Percentiles rank a stretch among this genome's conserved stretches.
Conservation (phyloP, 2,329 filamentous ascomycete genomes). For the Hansfordia pulvinata region DNA sequence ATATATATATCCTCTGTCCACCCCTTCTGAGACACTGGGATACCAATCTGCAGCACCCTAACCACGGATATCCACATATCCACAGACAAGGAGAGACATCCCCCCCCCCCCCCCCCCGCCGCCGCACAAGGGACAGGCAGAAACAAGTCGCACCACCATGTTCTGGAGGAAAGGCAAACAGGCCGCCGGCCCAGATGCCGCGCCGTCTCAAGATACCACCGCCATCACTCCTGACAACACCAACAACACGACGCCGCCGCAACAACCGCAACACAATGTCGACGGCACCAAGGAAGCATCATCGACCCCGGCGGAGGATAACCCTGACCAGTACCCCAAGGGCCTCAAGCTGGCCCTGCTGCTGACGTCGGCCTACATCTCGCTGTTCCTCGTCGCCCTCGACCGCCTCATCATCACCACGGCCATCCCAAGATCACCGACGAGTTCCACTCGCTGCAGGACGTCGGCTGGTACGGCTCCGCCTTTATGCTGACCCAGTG, state of each 20-base stretch:
- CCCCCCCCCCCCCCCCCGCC: no score
- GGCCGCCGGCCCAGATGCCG: no score
- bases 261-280: background rate
- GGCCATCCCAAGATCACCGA: conserved; percentile 25
- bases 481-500: conserved; percentile 22
- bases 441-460: conserved; percentile 21
- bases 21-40: no score
- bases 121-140: no score
- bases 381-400: conserved; percentile 24
- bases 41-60: no score
- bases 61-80: no score
- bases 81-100: no score
- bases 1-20: no score
- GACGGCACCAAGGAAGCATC: conserved; percentile 1
- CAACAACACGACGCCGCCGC: conserved; percentile 1
- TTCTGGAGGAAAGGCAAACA: no score
- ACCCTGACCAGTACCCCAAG: conserved; percentile 18
- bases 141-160: no score
- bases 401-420: conserved; percentile 23
- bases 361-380: conserved; percentile 19
- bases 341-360: conserved; percentile 18
- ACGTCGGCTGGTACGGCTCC: conserved; percentile 26
- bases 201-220: no score
- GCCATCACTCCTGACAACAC: background rate
- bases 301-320: background rate